These are phyloP conservation scores for Leptographium wingfieldii DNA, from an alignment of 2,329 filamentous ascomycete species.

Conservation along the genomic window DNA sequence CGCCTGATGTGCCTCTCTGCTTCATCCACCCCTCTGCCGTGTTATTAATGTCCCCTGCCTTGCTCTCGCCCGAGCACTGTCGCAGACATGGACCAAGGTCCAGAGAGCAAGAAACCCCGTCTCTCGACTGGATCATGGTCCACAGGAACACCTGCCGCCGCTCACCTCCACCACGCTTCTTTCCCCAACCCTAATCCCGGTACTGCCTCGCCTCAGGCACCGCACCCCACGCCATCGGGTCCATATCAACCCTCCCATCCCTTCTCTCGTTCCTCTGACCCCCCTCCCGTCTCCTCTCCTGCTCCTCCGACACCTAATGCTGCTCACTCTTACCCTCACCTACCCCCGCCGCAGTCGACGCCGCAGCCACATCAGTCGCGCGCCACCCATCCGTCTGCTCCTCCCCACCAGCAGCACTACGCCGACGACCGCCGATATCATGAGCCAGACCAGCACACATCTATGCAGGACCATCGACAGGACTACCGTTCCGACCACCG, in stretches of 20 bases:
- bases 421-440: constrained; percentile 40
- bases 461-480: constrained; percentile 38
- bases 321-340: background rate
- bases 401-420: constrained; percentile 25
- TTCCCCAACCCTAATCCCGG: constrained; percentile 29
- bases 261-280: constrained; percentile 26
- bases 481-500: constrained; percentile 1
- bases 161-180: constrained; percentile 19
- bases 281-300: constrained; percentile 9
- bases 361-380: constrained; percentile 2
- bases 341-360: background rate
- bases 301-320: background rate
- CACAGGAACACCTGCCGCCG: background rate
- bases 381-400: constrained; percentile 23
- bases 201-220: constrained; percentile 19
- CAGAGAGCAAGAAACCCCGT: constrained; percentile 48
- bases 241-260: constrained; percentile 26
- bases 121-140: constrained; percentile 25
- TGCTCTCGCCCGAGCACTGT: constrained; percentile 14
- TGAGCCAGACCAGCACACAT: constrained; percentile 41
- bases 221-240: constrained; percentile 21
- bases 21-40: constrained; percentile 8
- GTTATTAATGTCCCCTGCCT: constrained; percentile 15
- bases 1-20: constrained; percentile 4
- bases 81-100: constrained; percentile 47